Conservation (phyloP, 345 rosid genomes). For the Arabis hirsuta region DNA sequence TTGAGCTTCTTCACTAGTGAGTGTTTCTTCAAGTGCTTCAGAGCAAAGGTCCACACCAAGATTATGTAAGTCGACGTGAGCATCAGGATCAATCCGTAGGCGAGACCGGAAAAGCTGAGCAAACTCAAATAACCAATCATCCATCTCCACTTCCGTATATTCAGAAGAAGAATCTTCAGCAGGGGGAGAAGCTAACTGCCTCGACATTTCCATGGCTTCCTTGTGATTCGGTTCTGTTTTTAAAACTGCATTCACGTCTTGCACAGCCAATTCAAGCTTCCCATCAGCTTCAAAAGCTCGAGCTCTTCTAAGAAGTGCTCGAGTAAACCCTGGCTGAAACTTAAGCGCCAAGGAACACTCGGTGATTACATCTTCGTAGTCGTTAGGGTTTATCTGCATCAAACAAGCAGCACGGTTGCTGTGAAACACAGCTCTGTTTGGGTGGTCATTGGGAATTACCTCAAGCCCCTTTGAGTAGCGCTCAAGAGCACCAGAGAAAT, state of each 20-base stretch:
- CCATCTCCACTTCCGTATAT: constrained; percentile 77
- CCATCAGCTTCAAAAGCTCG: constrained; percentile 82
- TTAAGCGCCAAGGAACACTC: constrained; percentile 88
- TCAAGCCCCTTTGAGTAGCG: constrained; percentile 73
- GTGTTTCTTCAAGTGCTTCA: constrained; percentile 94
- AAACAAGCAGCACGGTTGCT: constrained; percentile 95
- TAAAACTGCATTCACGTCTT: constrained; percentile 75
- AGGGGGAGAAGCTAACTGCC: constrained; percentile 53
- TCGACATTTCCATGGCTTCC: constrained; percentile 77
- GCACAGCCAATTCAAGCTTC: constrained; percentile 77
- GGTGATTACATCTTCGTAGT: constrained; percentile 74
- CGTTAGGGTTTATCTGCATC: constrained; percentile 97
- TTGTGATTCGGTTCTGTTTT: constrained; percentile 72
- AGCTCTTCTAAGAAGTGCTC: constrained; percentile 92
- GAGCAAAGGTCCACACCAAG: constrained; percentile 97
- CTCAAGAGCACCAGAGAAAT: constrained; percentile 81
- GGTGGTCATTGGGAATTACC: constrained; percentile 74
- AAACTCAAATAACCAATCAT: constrained; percentile 96
- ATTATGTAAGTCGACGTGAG: constrained; percentile 90
- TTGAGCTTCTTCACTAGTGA: constrained; percentile 90
- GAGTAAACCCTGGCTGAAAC: constrained; percentile 77
- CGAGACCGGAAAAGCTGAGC: constrained; percentile 91
- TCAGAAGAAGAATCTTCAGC: constrained; percentile 53
- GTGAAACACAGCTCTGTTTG: constrained; percentile 91
- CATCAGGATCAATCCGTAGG: constrained; percentile 93